Evolutionary conservation across 2,329 filamentous ascomycete genomes (phyloP), one percentile per base, ranked within the genome.

Genomic region (Verruconis gallopava): DNA sequence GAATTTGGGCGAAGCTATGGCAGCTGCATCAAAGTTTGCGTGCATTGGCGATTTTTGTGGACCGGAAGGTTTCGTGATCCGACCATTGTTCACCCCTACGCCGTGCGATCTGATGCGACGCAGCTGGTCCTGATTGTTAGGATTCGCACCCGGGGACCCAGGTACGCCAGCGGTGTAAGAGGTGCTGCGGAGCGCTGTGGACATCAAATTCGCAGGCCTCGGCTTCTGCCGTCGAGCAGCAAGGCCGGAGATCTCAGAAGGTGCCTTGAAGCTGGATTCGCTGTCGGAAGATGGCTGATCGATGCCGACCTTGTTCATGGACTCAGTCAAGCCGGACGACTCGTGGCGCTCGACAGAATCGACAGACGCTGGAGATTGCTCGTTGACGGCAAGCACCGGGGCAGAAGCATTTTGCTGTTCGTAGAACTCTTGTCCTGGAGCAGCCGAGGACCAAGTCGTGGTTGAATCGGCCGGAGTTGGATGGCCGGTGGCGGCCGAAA

Each of bases 101-200:
- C 64, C 63, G 36, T 60, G 64, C 11, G 67, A 70, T 39, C 65
- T 57, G 38, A 70, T 70, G 20, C 66, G 62, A 22, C 67, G 64
- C 12, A 70, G 55, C 5, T 55, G 55, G 18, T 63, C 61, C 35
- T 63, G 61, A 19, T 28, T 12, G 15, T 43, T 44, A 30, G 47
- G 49, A 15, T 39, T 25, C 12, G 43, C 41, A 30, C 52, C 53
- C 21, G 63, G 59, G 30, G 66, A 56, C 45, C 61, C 59, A 18
- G 56, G 55, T 57, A 64, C 57, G 5, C 58, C 54, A 33, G 56
- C 55, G 20, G 55, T 60, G 50, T 64, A 65, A 0, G 63, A 65
- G 22, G 55, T 60, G 49, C 62, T 69, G 48, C 56, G 55, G 44
- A 57, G 53, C 36, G 56, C 62, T 48, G 46, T 63, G 38, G 52